Evolutionary conservation across 371 early-diverging fungal genomes (phyloP).

Genomic region (Sporodiniella umbellata): DNA sequence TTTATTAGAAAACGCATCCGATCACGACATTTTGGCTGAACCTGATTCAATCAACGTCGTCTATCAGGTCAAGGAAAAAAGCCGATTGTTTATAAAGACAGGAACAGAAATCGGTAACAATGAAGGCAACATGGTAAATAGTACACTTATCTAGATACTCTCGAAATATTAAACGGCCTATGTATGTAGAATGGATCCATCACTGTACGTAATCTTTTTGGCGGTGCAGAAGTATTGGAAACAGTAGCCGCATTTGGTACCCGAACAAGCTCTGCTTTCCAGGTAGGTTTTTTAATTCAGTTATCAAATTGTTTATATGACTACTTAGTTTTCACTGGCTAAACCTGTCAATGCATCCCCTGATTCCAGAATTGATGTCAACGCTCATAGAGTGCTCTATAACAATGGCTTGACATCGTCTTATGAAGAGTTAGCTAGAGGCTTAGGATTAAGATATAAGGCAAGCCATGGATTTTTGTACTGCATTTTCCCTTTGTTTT

Average conservation of each 20-base stretch:
- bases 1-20: conserved; percentile 59
- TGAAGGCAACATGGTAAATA: conserved; percentile 75
- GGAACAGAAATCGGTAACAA: conserved; percentile 82
- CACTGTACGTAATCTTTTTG: conserved; percentile 75
- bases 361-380: conserved; percentile 38
- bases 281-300: too few species aligned
- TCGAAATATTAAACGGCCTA: too few species aligned
- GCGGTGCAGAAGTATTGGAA: conserved; percentile 78
- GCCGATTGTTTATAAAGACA: conserved; percentile 69
- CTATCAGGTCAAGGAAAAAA: conserved; percentile 66
- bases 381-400: conserved; percentile 45
- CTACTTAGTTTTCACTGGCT: conserved; percentile 33
- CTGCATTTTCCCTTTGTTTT: not conserved
- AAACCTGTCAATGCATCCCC: conserved; percentile 48
- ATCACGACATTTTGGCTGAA: conserved; percentile 45
- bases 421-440: conserved; percentile 45
- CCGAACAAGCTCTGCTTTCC: conserved; percentile 71
- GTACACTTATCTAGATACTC: too few species aligned
- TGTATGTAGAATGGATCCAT: conserved; percentile 66
- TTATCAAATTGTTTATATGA: too few species aligned
- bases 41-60: conserved; percentile 64
- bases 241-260: conserved; percentile 70
- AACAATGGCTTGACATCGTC: conserved; percentile 39
- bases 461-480: conserved; percentile 3
- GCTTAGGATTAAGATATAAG: conserved; percentile 39